Conservation (phyloP, 768 basidiomycete species). For the Phlebiopsis gigantea region DNA sequence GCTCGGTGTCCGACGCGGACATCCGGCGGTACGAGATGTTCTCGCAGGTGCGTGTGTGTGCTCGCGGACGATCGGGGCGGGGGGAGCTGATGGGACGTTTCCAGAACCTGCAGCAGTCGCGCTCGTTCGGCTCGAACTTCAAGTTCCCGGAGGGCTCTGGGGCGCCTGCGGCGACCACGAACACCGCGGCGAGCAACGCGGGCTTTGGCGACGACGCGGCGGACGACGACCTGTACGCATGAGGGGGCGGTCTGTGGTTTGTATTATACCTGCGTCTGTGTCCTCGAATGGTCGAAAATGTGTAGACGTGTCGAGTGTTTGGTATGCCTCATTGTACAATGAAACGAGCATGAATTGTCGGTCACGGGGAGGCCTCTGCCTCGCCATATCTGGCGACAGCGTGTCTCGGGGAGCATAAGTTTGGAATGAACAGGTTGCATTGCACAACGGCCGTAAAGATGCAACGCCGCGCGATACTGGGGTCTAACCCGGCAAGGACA, state of each 20-base stretch:
- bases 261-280: slow-evolving; percentile 1
- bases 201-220: slow-evolving; percentile 81
- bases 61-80: background rate
- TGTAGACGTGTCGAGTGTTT: slow-evolving; percentile 1
- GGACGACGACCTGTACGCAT: slow-evolving; percentile 93
- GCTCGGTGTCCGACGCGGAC: slow-evolving; percentile 94
- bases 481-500: too few relatives aligned
- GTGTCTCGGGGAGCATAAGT: too few relatives aligned
- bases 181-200: slow-evolving; percentile 54
- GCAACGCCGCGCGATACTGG: too few relatives aligned
- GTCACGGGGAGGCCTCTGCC: too few relatives aligned
- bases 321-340: slow-evolving; percentile 1
- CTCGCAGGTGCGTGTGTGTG: slow-evolving; percentile 55
- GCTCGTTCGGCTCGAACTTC: slow-evolving; percentile 92
- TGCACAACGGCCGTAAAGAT: too few relatives aligned
- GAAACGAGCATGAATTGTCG: background rate
- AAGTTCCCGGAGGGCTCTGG: slow-evolving; percentile 86
- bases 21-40: slow-evolving; percentile 99
- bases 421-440: too few relatives aligned
- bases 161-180: slow-evolving; percentile 28
- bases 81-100: background rate
- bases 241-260: background rate
- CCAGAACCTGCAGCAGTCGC: slow-evolving; percentile 85
- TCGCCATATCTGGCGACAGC: too few relatives aligned
- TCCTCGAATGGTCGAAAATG: background rate